Base-by-base conservation (phyloP, 1,284 basidiomycete genomes). In the Taiwanofungus camphoratus region DNA sequence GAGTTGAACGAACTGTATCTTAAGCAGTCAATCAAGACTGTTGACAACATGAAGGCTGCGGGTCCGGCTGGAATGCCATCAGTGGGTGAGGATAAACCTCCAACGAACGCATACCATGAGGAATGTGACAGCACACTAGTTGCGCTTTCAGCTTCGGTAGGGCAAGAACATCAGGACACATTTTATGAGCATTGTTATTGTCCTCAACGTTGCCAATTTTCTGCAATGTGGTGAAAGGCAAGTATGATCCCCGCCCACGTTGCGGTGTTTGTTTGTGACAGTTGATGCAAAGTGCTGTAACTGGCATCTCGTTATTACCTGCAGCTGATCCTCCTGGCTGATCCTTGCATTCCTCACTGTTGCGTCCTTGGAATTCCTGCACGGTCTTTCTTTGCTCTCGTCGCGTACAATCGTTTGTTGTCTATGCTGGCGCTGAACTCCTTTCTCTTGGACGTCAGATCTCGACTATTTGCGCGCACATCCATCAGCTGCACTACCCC, bases 401-500 rank as follows among this genome's bases (percentile, higher is more conserved):
- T 41, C 16, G 16, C 45, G 18, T 27, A 30, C 36, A 34, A 22
- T 22, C 36, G 39, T 48, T 50, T 45, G 34, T 53, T 50, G 42
- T 57, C 54, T 43, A 52, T 53, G 51, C 51, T 43, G 40, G 35
- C 50, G 41, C 51, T 58, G 46, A 54, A 45, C 36, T 30, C 41
- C 36, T 33, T 26, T 42, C 44, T 39, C 35, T 35, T 47, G 46
- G 47, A 44, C 45, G 30, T 36, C 43, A 58, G 49, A 47, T 41
- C 36, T 52, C 52, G 63, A 60, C 47, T 60, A 57, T 48, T 54
- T 60, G 44, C 50, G 59, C 44, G 42, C 58, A 24, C 55, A 55
- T 46, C 56, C 58, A 19, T 59, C 65, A 34, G 42, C 57, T 29
- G 52, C 60, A 36, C 52, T 58, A 43, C 55, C 61, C 45, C 60